A percentile compares a stretch with the other conserved stretches of the same genome.
These are phyloP conservation scores for Suhomyces atakaporum DNA, from an alignment of 1,139 yeast genomes.

Conservation along the genomic window DNA sequence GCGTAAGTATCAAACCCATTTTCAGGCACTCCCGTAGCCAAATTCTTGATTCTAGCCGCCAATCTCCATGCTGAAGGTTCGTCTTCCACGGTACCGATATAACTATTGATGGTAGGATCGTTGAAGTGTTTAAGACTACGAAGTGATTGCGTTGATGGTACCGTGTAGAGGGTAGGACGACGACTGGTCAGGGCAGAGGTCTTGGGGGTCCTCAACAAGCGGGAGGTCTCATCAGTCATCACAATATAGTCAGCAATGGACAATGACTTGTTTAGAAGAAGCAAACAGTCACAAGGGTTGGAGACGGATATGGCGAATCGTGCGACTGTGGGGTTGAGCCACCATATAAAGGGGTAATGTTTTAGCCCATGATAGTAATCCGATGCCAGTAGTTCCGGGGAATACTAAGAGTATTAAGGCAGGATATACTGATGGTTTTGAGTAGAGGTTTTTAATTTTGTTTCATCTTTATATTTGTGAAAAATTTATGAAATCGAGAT, in stretches of 20 bases:
- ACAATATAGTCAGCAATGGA: too few relatives aligned
- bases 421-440: too few relatives aligned
- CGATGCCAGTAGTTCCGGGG: too few relatives aligned
- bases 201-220: conserved; percentile 8
- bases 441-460: too few relatives aligned
- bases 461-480: too few relatives aligned
- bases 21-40: conserved; percentile 7
- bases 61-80: conserved; percentile 13
- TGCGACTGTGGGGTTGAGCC: too few relatives aligned
- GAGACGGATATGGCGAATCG: background rate
- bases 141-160: conserved; percentile 29
- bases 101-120: conserved; percentile 23
- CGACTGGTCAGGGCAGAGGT: conserved; percentile 1
- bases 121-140: conserved; percentile 22
- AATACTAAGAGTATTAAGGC: too few relatives aligned
- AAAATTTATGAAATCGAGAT: too few relatives aligned
- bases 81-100: conserved; percentile 9
- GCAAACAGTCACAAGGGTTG: too few relatives aligned
- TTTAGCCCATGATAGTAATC: too few relatives aligned
- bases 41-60: conserved; percentile 13
- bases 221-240: conserved; percentile 10
- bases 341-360: too few relatives aligned
- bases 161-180: conserved; percentile 30
- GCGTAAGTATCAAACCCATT: conserved; percentile 24
- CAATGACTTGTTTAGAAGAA: too few relatives aligned